phyloP scores from a whole-genome alignment of 2,329 filamentous ascomycete species.

The Arthrobotrys sinensis region DNA sequence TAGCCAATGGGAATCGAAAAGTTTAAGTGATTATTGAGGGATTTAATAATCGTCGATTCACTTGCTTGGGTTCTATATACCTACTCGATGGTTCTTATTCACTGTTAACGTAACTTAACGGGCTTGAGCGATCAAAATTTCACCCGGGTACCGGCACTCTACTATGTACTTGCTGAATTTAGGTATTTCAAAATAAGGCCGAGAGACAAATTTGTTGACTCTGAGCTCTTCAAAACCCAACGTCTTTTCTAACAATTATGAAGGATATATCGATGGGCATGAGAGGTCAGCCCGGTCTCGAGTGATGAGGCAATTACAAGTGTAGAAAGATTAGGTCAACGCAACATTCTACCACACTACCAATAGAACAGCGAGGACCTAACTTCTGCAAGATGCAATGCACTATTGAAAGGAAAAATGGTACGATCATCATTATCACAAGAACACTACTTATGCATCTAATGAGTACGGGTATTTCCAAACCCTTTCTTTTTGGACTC shows the following conservation, averaged over 20 bases:
- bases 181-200: not conserved
- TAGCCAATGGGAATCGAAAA: conserved; percentile 36
- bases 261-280: not conserved
- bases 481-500: conserved; percentile 29
- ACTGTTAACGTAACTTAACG: too few relatives aligned
- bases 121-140: too few relatives aligned
- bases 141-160: too few relatives aligned
- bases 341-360: conserved; percentile 51
- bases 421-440: conserved; percentile 57
- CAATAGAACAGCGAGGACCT: conserved; percentile 50
- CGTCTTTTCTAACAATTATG: not conserved
- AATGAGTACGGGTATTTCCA: conserved; percentile 35
- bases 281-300: not conserved
- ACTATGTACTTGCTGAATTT: not conserved
- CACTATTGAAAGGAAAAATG: conserved; percentile 54
- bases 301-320: conserved; percentile 5
- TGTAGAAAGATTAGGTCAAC: conserved; percentile 37
- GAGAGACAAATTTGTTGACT: not conserved
- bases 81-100: not conserved
- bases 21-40: conserved; percentile 43
- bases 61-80: not conserved
- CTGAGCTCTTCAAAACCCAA: conserved; percentile 1
- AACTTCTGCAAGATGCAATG: conserved; percentile 59
- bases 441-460: conserved; percentile 40
- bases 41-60: conserved; percentile 44